A percentile compares a stretch with the other conserved stretches of the same genome.
Conservation (phyloP, 2,329 filamentous ascomycete species). For the Ascochyta fabae region DNA sequence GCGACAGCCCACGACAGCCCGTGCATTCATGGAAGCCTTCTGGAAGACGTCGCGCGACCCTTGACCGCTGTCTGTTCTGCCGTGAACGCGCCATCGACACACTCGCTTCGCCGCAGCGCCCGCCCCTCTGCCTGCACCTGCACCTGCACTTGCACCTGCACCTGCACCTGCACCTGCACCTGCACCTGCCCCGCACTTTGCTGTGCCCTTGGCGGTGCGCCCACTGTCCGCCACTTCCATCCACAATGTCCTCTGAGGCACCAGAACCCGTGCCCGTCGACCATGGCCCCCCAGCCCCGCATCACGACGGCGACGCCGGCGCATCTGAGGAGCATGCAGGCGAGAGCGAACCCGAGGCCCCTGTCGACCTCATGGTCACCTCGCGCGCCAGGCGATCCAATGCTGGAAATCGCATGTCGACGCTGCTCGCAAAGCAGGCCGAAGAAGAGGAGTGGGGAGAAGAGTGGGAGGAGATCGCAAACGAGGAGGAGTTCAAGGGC, state of each 20-base stretch:
- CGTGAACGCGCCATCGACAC: constrained; percentile 16
- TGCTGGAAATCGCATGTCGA: constrained; percentile 52
- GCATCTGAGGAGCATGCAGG: constrained; percentile 23
- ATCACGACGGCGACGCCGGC: constrained; percentile 22
- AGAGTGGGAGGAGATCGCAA: constrained; percentile 71
- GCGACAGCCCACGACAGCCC: constrained; percentile 18
- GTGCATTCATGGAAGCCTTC: constrained; percentile 32
- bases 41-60: constrained; percentile 34
- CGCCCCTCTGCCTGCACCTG: constrained; percentile 34
- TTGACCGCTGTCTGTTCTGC: constrained; percentile 24
- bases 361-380: constrained; percentile 48
- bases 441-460: constrained; percentile 50
- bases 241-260: constrained; percentile 23
- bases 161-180: constrained; percentile 32
- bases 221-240: neutral
- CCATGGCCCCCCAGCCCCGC: constrained; percentile 20
- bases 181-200: constrained; percentile 32
- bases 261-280: constrained; percentile 22
- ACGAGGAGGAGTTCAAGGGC: constrained; percentile 60
- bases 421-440: constrained; percentile 44
- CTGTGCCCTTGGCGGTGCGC: neutral
- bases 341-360: constrained; percentile 39
- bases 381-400: constrained; percentile 48
- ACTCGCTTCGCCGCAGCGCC: constrained; percentile 30
- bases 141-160: too few relatives aligned